Base-by-base conservation (phyloP, 371 early-diverging fungal species). In the Mortierella sp. region DNA sequence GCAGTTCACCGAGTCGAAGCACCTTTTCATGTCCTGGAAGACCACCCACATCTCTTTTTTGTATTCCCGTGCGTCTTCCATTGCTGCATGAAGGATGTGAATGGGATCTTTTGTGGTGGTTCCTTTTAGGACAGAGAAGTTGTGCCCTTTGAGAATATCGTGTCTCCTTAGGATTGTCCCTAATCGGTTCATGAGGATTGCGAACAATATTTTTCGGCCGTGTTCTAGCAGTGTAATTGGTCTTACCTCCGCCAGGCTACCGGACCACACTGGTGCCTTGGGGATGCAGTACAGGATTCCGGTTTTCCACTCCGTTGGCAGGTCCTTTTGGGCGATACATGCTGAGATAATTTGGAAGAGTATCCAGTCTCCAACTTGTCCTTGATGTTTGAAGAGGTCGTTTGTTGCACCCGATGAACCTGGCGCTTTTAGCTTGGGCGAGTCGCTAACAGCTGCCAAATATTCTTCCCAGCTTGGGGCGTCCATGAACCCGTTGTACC, bases 201-300 rank as follows among this genome's bases (percentile, higher is more conserved):
- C 18, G 28, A 73, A 67, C n/a, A 73, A 18, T 1, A 64, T 37
- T 29, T 73, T 73, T 7, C 68, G 45, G 4, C 28, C 64, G 23
- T 73, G 73, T 18, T 73, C 73, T 14, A 73, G 44, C 1, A 73
- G 51, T 1, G 67, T 62, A 16, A 73, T 63, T 4, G 73, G 68
- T 1, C 68, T 16, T 7, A 73, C 63, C 5, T 64, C 64, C 9
- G 63, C 52, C 43, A 73, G 15, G 26, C 30, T 73, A 14, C 73
- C 68, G 1, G 72, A 58, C 72, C 72, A 73, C 4, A 53, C 60
- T 19, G 67, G 16, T 0, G 64, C 50, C 12, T 73, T 73, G 2
- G 73, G 64, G 6, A 73, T 66, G 23, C 67, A 73, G 19, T 63
- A 73, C 1, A 73, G 14, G 4, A 67, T 4, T 1, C 64, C 74